These are phyloP conservation scores for Singerocomus inundabilis DNA, from an alignment of 1,284 basidiomycete species.

Conservation along the genomic window DNA sequence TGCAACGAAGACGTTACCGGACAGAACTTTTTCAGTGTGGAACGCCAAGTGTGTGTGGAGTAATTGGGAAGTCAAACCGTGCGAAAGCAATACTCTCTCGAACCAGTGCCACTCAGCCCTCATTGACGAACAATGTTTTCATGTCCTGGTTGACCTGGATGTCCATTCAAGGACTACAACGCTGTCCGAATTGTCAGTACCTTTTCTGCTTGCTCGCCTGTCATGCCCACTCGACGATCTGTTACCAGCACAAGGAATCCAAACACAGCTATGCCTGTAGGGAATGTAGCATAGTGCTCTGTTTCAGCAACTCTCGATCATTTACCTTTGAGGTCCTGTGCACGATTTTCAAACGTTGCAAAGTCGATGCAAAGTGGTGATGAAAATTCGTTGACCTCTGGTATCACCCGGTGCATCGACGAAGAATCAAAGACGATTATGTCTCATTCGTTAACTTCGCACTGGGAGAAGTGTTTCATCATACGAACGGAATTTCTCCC, in stretches of 20 bases:
- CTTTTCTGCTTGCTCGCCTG: neutral
- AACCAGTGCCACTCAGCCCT: too few relatives aligned
- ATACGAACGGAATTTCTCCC: neutral
- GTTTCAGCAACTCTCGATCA: neutral
- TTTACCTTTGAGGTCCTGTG: neutral
- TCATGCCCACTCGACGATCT: neutral
- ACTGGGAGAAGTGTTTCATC: constrained; percentile 5
- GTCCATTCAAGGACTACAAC: constrained; percentile 10
- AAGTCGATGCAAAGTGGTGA: neutral
- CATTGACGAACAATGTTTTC: too few relatives aligned
- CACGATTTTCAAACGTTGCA: neutral
- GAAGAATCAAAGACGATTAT: neutral
- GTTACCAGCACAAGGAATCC: constrained; percentile 17
- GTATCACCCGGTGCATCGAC: neutral
- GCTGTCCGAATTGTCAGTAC: constrained; percentile 19
- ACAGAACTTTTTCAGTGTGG: too few relatives aligned
- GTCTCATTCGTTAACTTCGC: constrained; percentile 6
- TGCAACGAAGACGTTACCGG: too few relatives aligned
- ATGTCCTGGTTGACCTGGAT: constrained; percentile 18
- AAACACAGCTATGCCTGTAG: constrained; percentile 16
- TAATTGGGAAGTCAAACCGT: constrained; percentile 7
- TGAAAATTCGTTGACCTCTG: neutral
- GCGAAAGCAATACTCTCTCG: too few relatives aligned
- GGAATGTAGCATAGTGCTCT: constrained; percentile 10
- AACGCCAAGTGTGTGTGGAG: too few relatives aligned